Evolutionary conservation across 805 yeast species (phyloP).

Genomic region (Metschnikowia shivogae): DNA sequence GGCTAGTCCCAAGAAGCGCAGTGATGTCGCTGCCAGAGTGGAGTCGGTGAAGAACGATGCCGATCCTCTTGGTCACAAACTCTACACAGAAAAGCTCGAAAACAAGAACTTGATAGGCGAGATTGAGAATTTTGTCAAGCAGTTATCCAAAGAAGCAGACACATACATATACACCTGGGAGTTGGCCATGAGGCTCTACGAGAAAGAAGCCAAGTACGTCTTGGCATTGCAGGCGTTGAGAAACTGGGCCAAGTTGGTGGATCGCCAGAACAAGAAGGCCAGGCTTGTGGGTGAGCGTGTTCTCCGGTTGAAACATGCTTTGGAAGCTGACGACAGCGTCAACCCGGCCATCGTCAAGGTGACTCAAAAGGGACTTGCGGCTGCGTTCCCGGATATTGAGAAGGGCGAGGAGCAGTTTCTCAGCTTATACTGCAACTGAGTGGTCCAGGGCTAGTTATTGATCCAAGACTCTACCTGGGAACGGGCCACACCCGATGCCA

Average conservation of each 20-base stretch:
- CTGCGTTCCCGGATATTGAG: conserved; percentile 33
- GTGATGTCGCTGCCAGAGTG: conserved; percentile 46
- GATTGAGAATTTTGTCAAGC: conserved; percentile 40
- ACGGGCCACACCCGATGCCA: conserved; percentile 42
- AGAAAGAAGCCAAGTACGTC: conserved; percentile 42
- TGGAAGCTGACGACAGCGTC: conserved; percentile 33
- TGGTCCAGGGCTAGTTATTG: conserved; percentile 18
- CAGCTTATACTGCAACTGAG: conserved; percentile 11
- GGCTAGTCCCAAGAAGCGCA: conserved; percentile 48
- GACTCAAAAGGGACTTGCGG: conserved; percentile 32
- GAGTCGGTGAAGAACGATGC: conserved; percentile 46
- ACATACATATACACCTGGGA: conserved; percentile 38
- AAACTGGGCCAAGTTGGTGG: conserved; percentile 38
- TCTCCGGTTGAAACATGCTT: conserved; percentile 26
- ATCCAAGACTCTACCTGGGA: conserved; percentile 44
- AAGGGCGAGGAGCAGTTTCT: conserved; percentile 18
- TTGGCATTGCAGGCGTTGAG: conserved; percentile 44
- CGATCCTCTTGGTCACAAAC: conserved; percentile 57
- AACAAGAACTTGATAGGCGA: conserved; percentile 37
- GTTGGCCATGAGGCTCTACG: conserved; percentile 37
- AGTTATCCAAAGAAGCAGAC: conserved; percentile 41
- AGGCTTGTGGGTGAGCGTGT: conserved; percentile 29
- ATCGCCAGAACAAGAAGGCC: conserved; percentile 19
- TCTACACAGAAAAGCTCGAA: conserved; percentile 26
- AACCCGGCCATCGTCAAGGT: conserved; percentile 45